phyloP scores from a whole-genome alignment of 345 rosid genomes.

The Salix udensis region DNA sequence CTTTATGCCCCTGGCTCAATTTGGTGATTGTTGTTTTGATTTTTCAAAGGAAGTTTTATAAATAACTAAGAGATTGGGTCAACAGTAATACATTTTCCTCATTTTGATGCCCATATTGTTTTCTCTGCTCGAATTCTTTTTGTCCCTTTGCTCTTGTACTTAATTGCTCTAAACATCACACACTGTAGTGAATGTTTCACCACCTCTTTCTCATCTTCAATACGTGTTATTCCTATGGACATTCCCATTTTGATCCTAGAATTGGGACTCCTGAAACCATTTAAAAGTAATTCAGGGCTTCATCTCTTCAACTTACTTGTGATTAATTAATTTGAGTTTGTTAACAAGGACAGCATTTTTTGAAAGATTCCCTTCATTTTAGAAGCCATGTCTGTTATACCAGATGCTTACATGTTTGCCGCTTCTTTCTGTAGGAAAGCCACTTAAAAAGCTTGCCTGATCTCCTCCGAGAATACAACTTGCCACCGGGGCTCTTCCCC shows the following conservation, averaged over 20 bases:
- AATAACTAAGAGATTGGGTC: background rate
- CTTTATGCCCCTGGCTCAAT: background rate
- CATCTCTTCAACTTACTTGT: background rate
- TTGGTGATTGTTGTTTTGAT: background rate
- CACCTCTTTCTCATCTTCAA: background rate
- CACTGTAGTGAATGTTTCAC: background rate
- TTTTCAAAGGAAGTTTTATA: background rate
- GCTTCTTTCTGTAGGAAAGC: slow-evolving; percentile 51
- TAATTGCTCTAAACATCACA: too few species aligned
- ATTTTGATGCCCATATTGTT: background rate
- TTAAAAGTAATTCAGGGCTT: background rate
- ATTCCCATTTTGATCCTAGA: background rate
- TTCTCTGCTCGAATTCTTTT: too few species aligned
- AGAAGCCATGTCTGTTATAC: too few species aligned
- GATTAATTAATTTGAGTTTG: background rate
- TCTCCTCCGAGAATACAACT: slow-evolving; percentile 79
- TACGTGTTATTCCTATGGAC: background rate
- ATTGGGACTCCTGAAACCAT: background rate
- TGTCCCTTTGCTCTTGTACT: background rate
- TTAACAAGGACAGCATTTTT: background rate
- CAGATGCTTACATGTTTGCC: slow-evolving; percentile 7
- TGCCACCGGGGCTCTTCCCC: slow-evolving; percentile 92
- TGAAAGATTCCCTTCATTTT: background rate
- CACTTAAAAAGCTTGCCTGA: slow-evolving; percentile 68
- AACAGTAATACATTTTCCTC: background rate